A percentile compares a stretch with the other conserved stretches of the same genome.
phyloP scores from a whole-genome alignment of 2,329 filamentous ascomycete species.

The Nannizziopsis arthrosporioides region DNA sequence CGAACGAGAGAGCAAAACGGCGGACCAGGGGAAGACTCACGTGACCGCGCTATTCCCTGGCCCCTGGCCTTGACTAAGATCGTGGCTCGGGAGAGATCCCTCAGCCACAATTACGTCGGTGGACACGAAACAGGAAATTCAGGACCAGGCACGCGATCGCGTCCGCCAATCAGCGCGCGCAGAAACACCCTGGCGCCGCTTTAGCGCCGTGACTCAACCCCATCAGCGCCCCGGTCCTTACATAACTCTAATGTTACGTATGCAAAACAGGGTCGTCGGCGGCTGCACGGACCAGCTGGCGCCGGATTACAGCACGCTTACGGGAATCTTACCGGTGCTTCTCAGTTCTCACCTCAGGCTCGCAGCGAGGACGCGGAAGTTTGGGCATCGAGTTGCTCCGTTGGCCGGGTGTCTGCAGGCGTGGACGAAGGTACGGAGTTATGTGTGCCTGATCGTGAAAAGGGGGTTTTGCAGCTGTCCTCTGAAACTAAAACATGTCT shows the following conservation, averaged over 20 bases:
- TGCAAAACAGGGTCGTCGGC: conserved; percentile 9
- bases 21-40: not conserved
- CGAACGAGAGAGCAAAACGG: not conserved
- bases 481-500: too few relatives aligned
- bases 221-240: not conserved
- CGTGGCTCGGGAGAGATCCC: not conserved
- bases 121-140: conserved; percentile 5
- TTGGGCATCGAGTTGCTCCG: not conserved
- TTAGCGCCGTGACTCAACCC: not conserved
- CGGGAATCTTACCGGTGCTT: not conserved
- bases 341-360: too few relatives aligned
- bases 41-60: not conserved
- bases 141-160: conserved; percentile 4
- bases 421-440: not conserved
- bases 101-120: conserved; percentile 11
- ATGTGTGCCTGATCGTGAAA: not conserved
- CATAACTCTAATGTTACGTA: conserved; percentile 7
- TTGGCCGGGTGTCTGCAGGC: too few relatives aligned
- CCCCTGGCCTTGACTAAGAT: not conserved
- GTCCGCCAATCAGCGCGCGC: not conserved
- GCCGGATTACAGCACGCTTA: not conserved
- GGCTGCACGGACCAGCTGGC: conserved; percentile 3
- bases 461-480: too few relatives aligned
- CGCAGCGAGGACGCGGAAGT: too few relatives aligned
- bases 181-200: not conserved